These are phyloP conservation scores for Tetrapisispora nanseiensis DNA, from an alignment of 805 yeast species.

Conservation along the genomic window DNA sequence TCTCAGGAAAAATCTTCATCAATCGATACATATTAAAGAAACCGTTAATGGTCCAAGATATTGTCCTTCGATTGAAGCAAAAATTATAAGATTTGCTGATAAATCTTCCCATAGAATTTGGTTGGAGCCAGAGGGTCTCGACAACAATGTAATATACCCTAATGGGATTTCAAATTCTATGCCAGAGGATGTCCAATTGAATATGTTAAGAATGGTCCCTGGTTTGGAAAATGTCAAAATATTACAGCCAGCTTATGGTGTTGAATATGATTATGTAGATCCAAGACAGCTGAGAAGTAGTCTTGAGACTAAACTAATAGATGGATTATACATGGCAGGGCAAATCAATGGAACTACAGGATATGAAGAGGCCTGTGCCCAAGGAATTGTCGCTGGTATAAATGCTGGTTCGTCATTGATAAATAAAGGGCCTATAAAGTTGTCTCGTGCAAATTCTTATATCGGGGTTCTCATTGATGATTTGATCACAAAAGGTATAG, in stretches of 20 bases:
- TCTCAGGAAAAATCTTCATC: slow-evolving; percentile 58
- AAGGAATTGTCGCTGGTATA: slow-evolving; percentile 90
- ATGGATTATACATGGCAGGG: slow-evolving; percentile 84
- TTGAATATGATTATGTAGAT: slow-evolving; percentile 92
- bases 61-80: slow-evolving; percentile 94
- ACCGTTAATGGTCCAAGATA: slow-evolving; percentile 94
- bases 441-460: slow-evolving; percentile 77
- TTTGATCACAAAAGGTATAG: slow-evolving; percentile 87
- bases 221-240: slow-evolving; percentile 85
- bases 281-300: slow-evolving; percentile 77
- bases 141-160: slow-evolving; percentile 83
- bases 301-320: slow-evolving; percentile 69
- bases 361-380: slow-evolving; percentile 97
- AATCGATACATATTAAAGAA: slow-evolving; percentile 84
- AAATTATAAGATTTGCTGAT: slow-evolving; percentile 68
- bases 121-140: slow-evolving; percentile 94
- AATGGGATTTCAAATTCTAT: slow-evolving; percentile 93
- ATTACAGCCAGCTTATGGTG: slow-evolving; percentile 97
- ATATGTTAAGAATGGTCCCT: slow-evolving; percentile 64
- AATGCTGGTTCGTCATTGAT: slow-evolving; percentile 67
- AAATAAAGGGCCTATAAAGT: slow-evolving; percentile 34
- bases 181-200: slow-evolving; percentile 86
- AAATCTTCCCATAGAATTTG: slow-evolving; percentile 74
- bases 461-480: slow-evolving; percentile 92
- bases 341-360: slow-evolving; percentile 99